Evolutionary conservation across 2,329 filamentous ascomycete species (phyloP), one percentile per base, ranked within the genome.

Genomic region (Neobulgaria alba): DNA sequence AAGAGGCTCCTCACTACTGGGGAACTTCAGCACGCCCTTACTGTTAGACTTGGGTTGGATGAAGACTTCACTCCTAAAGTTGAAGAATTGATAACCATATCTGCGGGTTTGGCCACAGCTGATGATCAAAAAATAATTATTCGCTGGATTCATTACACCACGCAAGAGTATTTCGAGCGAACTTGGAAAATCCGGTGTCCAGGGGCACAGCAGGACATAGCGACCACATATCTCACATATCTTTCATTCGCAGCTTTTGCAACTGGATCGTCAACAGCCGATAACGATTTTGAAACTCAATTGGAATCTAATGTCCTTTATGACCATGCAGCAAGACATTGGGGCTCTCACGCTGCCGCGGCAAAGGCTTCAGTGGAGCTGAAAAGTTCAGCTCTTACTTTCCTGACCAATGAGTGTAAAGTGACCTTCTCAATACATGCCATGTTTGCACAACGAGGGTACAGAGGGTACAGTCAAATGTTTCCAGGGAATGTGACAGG

Each of bases 1-100:
- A 59, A 51, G 29, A 57, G 59, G 21, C 60, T 50, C 0, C 41
- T 72, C 0, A 59, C 45, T 1, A 50, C 42, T 0, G 0, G 19
- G 0, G 66, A 71, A 42, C 54, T 72, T 2, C 58, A 60, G 33
- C 59, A 70, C 48, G 68, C 67, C 0, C 55, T 73, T 10, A 67
- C 63, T 0, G 53, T 66, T 0, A 51, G 58, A 21, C 5, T 33
- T 14, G 49, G 37, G 0, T 32, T 61, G 10, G 53, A 59, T 17
- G 26, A 40, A 19, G 33, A 44, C 5, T 40, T 40, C 19, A 15
- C 50, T 18, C 30, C 38, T 7, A 38, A 50, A 3, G 38, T 42
- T 15, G 39, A 46, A 21, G 36, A 42, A 14, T 29, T 48, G 4
- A 33, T 48, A 2, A 39, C 39, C 12, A 37, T 50, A 5, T 58